Evolutionary conservation across 1,139 yeast species (phyloP).

Genomic region (Pichia norvegensis): DNA sequence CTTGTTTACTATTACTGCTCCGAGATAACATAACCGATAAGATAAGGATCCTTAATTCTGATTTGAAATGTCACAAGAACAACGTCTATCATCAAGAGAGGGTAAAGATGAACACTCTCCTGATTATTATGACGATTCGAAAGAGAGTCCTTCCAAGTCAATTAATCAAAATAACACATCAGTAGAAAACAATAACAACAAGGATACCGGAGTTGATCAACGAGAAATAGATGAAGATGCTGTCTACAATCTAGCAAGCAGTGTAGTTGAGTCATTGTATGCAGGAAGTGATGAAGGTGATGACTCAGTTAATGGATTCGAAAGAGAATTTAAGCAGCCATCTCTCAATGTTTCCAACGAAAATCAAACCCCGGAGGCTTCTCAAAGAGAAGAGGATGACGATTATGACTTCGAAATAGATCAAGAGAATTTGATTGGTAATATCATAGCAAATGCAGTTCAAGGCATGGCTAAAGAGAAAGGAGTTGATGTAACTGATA

Average conservation of each 20-base stretch:
- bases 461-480: not conserved
- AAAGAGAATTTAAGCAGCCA: not conserved
- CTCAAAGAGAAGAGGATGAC: not conserved
- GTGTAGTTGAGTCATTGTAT: constrained; percentile 11
- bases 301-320: not conserved
- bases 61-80: not conserved
- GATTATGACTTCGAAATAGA: not conserved
- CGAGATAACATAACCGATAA: constrained; percentile 3
- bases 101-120: not conserved
- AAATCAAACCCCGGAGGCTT: not conserved
- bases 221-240: constrained; percentile 3
- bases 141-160: not conserved
- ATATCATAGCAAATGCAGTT: not conserved
- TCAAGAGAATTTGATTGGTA: not conserved
- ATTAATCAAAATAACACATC: not conserved
- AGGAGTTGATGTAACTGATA: not conserved
- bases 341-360: not conserved
- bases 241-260: constrained; percentile 6
- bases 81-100: not conserved
- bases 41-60: constrained; percentile 10
- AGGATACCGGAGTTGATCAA: not conserved
- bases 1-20: not conserved
- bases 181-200: not conserved
- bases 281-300: not conserved
- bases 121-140: not conserved